phyloP scores from a whole-genome alignment of 225 moss, liverwort and hornwort genomes.

The Antitrichia curtipendula region DNA sequence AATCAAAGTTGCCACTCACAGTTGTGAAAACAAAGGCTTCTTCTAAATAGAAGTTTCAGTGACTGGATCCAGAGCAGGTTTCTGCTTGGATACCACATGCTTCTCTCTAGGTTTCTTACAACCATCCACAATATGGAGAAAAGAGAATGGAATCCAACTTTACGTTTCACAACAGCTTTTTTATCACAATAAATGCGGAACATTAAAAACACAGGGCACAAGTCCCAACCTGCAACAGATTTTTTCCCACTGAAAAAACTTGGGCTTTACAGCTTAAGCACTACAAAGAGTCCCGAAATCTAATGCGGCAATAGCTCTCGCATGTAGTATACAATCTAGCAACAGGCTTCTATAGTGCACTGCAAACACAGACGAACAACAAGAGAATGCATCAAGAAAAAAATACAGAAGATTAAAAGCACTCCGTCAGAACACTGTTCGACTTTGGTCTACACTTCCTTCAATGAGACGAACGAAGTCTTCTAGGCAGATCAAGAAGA shows the following conservation, averaged over 20 bases:
- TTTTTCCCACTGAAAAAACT: conserved; percentile 15
- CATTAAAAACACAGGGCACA: neutral
- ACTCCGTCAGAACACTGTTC: neutral
- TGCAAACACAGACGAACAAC: conserved; percentile 1
- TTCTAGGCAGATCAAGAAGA: neutral
- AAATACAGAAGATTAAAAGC: no score
- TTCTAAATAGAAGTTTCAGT: neutral
- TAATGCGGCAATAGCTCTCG: conserved; percentile 22
- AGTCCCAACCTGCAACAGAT: conserved; percentile 15
- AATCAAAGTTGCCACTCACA: neutral
- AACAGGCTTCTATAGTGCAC: conserved; percentile 3
- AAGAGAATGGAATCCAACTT: neutral
- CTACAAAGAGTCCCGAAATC: conserved; percentile 13
- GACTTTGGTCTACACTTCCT: no score
- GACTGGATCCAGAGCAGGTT: neutral
- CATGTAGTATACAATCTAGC: conserved; percentile 39
- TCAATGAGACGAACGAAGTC: neutral
- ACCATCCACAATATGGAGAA: neutral
- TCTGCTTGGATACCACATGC: neutral
- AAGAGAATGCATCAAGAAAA: neutral
- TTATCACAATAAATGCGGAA: neutral
- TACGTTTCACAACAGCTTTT: neutral
- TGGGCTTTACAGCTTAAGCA: conserved; percentile 17
- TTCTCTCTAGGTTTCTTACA: neutral
- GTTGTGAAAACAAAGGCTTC: no score